These are phyloP conservation scores for Fusarium verticillioides DNA, from an alignment of 2,329 filamentous ascomycete species.

Conservation along the genomic window DNA sequence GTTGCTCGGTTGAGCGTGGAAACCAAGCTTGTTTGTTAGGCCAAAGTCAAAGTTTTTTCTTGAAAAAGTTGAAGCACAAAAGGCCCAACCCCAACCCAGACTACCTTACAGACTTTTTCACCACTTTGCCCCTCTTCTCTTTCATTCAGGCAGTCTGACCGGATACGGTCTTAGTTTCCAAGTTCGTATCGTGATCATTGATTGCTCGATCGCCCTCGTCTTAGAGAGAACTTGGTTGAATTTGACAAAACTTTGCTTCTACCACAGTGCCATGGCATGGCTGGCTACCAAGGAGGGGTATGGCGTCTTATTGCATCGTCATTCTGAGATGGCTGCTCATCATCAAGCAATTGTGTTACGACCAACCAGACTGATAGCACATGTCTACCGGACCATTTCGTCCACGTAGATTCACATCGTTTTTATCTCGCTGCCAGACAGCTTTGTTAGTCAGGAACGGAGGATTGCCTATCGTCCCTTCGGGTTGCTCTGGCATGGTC, in stretches of 20 bases:
- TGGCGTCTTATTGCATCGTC: conserved; percentile 35
- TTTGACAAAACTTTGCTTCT: conserved; percentile 17
- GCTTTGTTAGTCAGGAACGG: conserved; percentile 34
- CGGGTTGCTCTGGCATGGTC: conserved; percentile 25
- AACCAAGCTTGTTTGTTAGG: conserved; percentile 26
- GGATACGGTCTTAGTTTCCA: conserved; percentile 16
- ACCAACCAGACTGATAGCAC: conserved; percentile 10
- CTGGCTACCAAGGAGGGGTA: conserved; percentile 18
- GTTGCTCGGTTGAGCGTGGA: conserved; percentile 12
- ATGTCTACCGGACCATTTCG: conserved; percentile 16
- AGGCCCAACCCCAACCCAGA: conserved; percentile 23
- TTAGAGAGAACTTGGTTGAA: background rate
- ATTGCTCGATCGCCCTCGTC: conserved; percentile 12
- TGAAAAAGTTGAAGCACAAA: conserved; percentile 10
- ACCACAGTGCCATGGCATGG: background rate
- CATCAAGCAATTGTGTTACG: conserved; percentile 24
- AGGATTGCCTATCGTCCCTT: conserved; percentile 15
- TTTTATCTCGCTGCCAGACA: conserved; percentile 28
- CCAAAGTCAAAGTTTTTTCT: conserved; percentile 20
- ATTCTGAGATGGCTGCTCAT: conserved; percentile 43
- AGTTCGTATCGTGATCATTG: conserved; percentile 16
- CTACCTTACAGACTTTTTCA: conserved; percentile 31
- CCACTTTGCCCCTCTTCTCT: conserved; percentile 27
- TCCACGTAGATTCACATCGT: background rate
- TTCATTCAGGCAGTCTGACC: background rate